Percentiles rank a stretch among this genome's conserved stretches.
These are phyloP conservation scores for Fraxinus angustifolia DNA, from an alignment of 305 asterid species.

Conservation along the genomic window DNA sequence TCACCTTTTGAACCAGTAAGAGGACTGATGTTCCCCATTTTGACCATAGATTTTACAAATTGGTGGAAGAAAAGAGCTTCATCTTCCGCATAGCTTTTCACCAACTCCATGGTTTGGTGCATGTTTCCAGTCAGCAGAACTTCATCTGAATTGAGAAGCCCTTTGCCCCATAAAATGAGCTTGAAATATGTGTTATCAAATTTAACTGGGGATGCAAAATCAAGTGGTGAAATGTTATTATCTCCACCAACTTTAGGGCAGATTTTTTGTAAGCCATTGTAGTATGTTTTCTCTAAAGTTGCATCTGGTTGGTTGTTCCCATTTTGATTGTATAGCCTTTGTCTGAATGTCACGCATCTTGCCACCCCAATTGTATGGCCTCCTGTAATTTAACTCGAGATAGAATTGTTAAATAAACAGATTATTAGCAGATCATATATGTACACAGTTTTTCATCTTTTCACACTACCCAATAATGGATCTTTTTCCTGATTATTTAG, in stretches of 20 bases:
- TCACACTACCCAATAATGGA: background rate
- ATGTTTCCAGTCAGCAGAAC: slow-evolving; percentile 60
- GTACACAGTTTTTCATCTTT: background rate
- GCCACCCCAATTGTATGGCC: slow-evolving; percentile 68
- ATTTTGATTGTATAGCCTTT: slow-evolving; percentile 67
- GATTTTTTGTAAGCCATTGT: slow-evolving; percentile 49
- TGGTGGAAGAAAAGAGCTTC: slow-evolving; percentile 60
- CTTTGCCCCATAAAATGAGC: slow-evolving; percentile 58
- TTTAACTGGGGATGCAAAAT: slow-evolving; percentile 59
- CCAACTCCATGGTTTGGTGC: slow-evolving; percentile 34
- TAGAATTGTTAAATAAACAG: background rate
- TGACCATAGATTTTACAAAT: slow-evolving; percentile 73
- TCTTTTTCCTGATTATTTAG: background rate
- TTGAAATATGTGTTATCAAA: slow-evolving; percentile 79
- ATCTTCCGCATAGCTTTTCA: slow-evolving; percentile 57
- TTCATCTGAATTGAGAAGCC: slow-evolving; percentile 70
- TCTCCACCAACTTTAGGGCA: slow-evolving; percentile 83
- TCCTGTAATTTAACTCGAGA: slow-evolving; percentile 27
- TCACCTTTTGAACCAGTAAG: slow-evolving; percentile 60
- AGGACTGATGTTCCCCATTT: slow-evolving; percentile 68
- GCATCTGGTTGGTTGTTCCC: slow-evolving; percentile 66
- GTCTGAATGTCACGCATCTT: slow-evolving; percentile 59
- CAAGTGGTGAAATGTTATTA: slow-evolving; percentile 64
- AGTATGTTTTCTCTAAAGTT: slow-evolving; percentile 56
- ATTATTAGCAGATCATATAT: background rate